Evolutionary conservation across 345 rosid genomes (phyloP).

Genomic region (Physaria fendleri): DNA sequence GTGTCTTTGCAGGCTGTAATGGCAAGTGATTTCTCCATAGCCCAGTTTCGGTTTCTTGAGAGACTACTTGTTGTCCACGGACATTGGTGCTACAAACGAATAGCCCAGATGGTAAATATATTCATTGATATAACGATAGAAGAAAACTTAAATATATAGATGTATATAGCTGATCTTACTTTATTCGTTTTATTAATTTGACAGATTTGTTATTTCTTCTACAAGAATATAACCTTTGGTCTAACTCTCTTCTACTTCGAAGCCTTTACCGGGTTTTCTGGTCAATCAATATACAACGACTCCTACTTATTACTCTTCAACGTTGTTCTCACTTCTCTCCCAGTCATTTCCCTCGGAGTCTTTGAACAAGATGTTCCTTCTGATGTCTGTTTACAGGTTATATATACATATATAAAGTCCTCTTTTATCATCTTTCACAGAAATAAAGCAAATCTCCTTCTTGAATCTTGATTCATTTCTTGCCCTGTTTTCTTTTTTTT

Average conservation of each 20-base stretch:
- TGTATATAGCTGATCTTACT: not conserved
- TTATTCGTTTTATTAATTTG: slow-evolving; percentile 24
- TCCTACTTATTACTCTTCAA: slow-evolving; percentile 71
- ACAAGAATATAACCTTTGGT: slow-evolving; percentile 81
- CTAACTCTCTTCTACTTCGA: slow-evolving; percentile 77
- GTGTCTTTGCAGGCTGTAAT: slow-evolving; percentile 56
- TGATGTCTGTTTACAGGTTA: slow-evolving; percentile 70
- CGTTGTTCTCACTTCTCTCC: slow-evolving; percentile 64
- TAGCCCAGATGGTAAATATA: slow-evolving; percentile 64
- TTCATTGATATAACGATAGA: not conserved
- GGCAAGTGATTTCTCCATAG: slow-evolving; percentile 80
- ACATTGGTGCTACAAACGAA: slow-evolving; percentile 76
- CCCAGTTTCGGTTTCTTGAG: slow-evolving; percentile 69
- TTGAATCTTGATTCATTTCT: not conserved
- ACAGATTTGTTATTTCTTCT: slow-evolving; percentile 61
- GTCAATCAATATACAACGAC: slow-evolving; percentile 60
- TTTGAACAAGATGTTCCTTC: slow-evolving; percentile 77
- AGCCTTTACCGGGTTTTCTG: slow-evolving; percentile 58
- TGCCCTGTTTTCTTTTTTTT: not conserved
- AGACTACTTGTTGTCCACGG: slow-evolving; percentile 73
- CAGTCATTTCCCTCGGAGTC: slow-evolving; percentile 68
- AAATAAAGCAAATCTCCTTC: not conserved
- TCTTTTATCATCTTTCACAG: not conserved
- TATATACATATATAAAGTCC: not conserved
- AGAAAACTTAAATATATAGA: not conserved